Evolutionary conservation across 805 yeast species (phyloP).

Genomic region (Kuraishia hungarica): DNA sequence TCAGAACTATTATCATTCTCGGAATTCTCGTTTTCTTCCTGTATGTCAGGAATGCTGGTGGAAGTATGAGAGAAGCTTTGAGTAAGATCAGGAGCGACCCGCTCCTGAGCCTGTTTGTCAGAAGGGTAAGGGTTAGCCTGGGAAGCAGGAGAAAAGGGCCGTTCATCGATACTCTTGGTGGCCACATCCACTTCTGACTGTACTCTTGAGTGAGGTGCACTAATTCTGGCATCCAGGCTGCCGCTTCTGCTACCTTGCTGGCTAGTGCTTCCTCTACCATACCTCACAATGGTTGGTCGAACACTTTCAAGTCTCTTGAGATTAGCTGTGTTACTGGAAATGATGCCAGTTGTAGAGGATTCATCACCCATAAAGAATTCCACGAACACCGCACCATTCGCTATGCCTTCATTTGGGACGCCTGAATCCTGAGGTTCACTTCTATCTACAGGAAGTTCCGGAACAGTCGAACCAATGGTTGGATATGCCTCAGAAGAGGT

Average conservation of each 20-base stretch:
- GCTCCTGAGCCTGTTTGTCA: too few relatives aligned
- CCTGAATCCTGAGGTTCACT: neutral
- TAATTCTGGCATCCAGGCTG: neutral
- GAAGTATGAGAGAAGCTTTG: neutral
- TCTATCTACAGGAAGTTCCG: neutral
- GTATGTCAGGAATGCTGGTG: neutral
- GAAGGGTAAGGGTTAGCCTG: neutral
- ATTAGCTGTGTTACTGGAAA: slow-evolving; percentile 4
- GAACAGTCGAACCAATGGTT: neutral
- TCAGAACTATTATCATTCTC: slow-evolving; percentile 19
- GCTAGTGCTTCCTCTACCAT: slow-evolving; percentile 13
- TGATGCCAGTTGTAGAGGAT: slow-evolving; percentile 11
- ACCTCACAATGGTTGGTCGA: slow-evolving; percentile 12
- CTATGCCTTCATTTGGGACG: neutral
- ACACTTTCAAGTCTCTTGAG: slow-evolving; percentile 7
- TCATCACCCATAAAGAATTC: slow-evolving; percentile 25
- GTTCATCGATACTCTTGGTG: neutral
- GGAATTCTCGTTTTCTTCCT: neutral
- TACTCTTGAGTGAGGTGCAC: neutral
- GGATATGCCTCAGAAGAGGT: neutral
- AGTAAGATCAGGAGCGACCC: neutral
- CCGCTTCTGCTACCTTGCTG: neutral
- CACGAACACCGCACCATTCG: slow-evolving; percentile 19
- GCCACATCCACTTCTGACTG: neutral
- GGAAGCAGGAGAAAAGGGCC: neutral